Evolutionary conservation across 2,329 filamentous ascomycete species (phyloP).

Genomic region (Diaporthe ampelina): DNA sequence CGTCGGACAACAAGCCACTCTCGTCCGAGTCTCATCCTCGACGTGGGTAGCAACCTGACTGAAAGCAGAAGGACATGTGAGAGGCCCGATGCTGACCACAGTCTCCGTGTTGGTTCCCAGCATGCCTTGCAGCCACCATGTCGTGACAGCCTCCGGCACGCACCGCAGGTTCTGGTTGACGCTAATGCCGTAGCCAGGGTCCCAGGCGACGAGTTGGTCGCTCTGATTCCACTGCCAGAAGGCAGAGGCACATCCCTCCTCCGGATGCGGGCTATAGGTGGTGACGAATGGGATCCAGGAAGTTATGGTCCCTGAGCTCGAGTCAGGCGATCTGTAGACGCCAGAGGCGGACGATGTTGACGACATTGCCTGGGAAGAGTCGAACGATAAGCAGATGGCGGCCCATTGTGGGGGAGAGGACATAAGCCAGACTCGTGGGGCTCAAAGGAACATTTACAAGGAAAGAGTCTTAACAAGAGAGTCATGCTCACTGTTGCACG

Average conservation of each 20-base stretch:
- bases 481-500: constrained; percentile 6
- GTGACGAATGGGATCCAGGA: constrained; percentile 5
- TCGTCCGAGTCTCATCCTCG: neutral
- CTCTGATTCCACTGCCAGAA: neutral
- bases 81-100: constrained; percentile 3
- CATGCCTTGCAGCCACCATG: constrained; percentile 2
- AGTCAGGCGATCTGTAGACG: constrained; percentile 1
- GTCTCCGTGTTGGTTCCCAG: constrained; percentile 12
- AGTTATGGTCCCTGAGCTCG: constrained; percentile 10
- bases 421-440: neutral
- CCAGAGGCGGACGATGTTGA: neutral
- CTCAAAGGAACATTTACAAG: neutral
- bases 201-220: neutral
- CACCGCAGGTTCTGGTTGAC: constrained; percentile 14
- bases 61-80: neutral
- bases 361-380: neutral
- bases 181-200: constrained; percentile 3
- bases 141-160: constrained; percentile 10
- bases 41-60: constrained; percentile 6
- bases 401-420: neutral
- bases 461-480: neutral
- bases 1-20: constrained; percentile 24
- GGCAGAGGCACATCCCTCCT: neutral
- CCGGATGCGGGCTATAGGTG: neutral
- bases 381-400: neutral